Evolutionary conservation across 2,329 filamentous ascomycete species (phyloP).

Genomic region (Talaromyces islandicus): DNA sequence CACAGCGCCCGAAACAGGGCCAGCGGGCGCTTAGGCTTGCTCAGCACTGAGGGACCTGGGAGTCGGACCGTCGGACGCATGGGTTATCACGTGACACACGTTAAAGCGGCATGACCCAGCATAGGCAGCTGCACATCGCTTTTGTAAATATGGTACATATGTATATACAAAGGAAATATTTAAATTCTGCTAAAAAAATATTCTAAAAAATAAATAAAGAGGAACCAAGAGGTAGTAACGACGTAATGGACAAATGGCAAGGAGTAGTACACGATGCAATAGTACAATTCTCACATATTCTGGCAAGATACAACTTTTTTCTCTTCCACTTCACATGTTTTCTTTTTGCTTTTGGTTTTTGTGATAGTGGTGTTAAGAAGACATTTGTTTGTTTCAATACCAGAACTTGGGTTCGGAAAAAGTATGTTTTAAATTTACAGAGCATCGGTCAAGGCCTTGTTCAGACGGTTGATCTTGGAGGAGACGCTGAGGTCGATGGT

Average conservation of each 20-base stretch:
- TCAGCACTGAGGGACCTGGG: too few species aligned
- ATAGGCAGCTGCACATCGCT: too few species aligned
- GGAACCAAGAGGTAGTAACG: not conserved
- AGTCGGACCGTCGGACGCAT: too few species aligned
- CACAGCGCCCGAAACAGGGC: too few species aligned
- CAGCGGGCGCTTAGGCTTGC: too few species aligned
- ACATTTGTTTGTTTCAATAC: not conserved
- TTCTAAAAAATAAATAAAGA: too few species aligned
- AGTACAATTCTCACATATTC: not conserved
- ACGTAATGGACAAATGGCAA: not conserved
- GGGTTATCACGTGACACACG: too few species aligned
- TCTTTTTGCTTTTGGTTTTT: not conserved
- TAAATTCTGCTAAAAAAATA: not conserved
- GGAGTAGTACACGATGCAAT: not conserved
- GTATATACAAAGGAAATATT: constrained; percentile 1
- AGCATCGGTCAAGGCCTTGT: constrained; percentile 95
- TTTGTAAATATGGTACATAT: not conserved
- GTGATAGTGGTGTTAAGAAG: not conserved
- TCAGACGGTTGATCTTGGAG: constrained; percentile 92
- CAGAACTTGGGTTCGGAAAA: not conserved
- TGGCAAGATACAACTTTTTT: not conserved
- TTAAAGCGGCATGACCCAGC: too few species aligned
- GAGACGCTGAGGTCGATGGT: constrained; percentile 53
- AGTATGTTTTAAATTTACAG: constrained; percentile 61
- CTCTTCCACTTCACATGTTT: not conserved